Base-by-base conservation (phyloP, 441 rosid species). In the Macaranga tanarius region DNA sequence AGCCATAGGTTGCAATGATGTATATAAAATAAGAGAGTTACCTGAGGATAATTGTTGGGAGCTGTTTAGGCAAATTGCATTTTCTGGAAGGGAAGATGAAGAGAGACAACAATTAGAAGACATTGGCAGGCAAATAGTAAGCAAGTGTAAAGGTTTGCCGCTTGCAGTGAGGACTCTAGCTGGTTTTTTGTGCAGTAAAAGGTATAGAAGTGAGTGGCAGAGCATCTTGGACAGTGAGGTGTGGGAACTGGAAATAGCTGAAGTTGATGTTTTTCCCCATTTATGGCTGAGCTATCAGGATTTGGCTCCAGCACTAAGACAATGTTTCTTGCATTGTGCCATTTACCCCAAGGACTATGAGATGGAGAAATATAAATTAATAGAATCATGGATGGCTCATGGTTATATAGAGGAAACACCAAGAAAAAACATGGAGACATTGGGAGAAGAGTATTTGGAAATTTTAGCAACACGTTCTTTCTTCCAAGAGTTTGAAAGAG, bases 311-410 rank as follows among this genome's bases (percentile, higher is more conserved):
- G 0, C 45, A 7, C 5, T 67, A 31, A 67, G 40, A 54, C 71
- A 0, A 22, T 69, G 72, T 1, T 69, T 69, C 63, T 55, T 15
- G 2, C 58, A 69, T 44, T 69, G 72, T 42, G 62, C 63, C 20
- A 17, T 57, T n/a, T 69, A 56, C 23, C 72, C 72, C 1, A 69
- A 69, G 34, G 72, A 40, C 38, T 40, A 22, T 10, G 6, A 0
- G n/a, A 40, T 69, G 7, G 0, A 5, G 0, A 68, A 6, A 3
- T 2, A 0, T 7, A 1, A 16, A 20, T 22, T 68, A n/a, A 56
- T 68, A 28, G 2, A 20, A 13, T 22, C 40, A 13, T 68, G 72
- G 72, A 55, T 68, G 57, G 72, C 62, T 11, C 48, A 55, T 1
- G 62, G 62, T 11, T 56, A n/a, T 23, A 26, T 68, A 1, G 19